Conservation (phyloP, 2,329 filamentous ascomycete species). For the Penicillium sumatraense region DNA sequence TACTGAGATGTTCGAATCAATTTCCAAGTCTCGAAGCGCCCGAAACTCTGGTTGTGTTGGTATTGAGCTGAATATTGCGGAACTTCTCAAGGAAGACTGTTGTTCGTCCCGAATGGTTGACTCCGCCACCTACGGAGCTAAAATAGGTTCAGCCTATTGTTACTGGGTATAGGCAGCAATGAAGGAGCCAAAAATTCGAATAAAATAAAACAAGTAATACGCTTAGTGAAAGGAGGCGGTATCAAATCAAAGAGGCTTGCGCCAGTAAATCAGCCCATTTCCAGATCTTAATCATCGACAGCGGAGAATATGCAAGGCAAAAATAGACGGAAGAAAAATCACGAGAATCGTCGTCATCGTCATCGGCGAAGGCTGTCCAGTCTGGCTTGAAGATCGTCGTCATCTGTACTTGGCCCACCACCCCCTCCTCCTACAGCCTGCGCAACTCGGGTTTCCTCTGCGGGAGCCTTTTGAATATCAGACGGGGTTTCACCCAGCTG, state of each 20-base stretch:
- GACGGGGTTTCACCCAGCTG: conserved; percentile 92
- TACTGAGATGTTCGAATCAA: neutral
- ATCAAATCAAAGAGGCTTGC: conserved; percentile 6
- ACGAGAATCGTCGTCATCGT: no score
- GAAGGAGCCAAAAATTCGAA: neutral
- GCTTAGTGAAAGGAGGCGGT: conserved; percentile 6
- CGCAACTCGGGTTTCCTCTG: conserved; percentile 77
- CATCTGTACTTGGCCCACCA: conserved; percentile 61
- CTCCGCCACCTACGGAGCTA: neutral
- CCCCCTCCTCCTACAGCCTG: conserved; percentile 73
- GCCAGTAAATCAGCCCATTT: neutral
- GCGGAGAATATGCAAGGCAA: conserved; percentile 5
- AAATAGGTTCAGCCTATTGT: neutral
- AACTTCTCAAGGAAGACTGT: neutral
- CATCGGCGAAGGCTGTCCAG: conserved; percentile 79
- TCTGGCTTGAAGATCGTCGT: conserved; percentile 92
- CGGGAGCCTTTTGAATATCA: conserved; percentile 74
- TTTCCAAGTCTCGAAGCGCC: neutral
- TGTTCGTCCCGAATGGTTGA: neutral
- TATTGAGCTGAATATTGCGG: neutral
- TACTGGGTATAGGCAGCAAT: conserved; percentile 2
- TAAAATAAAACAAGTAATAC: neutral
- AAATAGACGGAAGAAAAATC: no score
- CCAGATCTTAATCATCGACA: conserved; percentile 2
- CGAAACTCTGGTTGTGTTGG: neutral